Evolutionary conservation across 108 stramenopile species (phyloP), one percentile per base, ranked within the genome.

Genomic region (Nitzschia putrida): DNA sequence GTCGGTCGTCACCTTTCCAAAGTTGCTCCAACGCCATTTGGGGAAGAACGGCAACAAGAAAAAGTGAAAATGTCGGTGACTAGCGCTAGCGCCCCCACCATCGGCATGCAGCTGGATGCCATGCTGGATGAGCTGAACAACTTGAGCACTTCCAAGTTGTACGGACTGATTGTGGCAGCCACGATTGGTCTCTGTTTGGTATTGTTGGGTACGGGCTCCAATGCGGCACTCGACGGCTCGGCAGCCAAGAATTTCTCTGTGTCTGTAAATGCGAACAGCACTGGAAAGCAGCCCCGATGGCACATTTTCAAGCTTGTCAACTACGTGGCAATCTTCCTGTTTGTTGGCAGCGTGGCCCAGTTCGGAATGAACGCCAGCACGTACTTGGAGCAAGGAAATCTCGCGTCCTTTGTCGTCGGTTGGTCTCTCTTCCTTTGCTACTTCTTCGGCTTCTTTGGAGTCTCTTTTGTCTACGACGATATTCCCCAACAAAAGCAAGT

Each of bases 361-460:
- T 88, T 94, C 60, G 67, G 72, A 34, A 79, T 71, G 66, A 78
- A 91, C 76, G 84, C 86, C 9, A 64, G 78, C 13, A 53, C 72
- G 6, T 94, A 90, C 72, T 57, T 89, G 37, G 53, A 73, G 16
- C 74, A 84, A 60, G 86, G 87, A 61, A 76, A 82, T 1, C 52
- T 96, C 60, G 73, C 89, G 38, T 70, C 75, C 26, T 87, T 89
- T 55, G 53, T 96, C 58, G 65, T 87, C 18, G 78, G 86, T 34
- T 96, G 95, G 93, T 79, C 77, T 52, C 24, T 85, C 13, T 91
- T 83, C 73, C 54, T 96, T 44, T 83, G 86, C 66, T 98, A 96
- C 85, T 98, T 98, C 70, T 96, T 98, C 65, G 97, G 96, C 13
- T 98, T 98, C 82, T 98, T 96, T 78, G 97, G 97, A 40, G 91